These are phyloP conservation scores for Stevia rebaudiana DNA, from an alignment of 140 eudicot species.

Conservation along the genomic window DNA sequence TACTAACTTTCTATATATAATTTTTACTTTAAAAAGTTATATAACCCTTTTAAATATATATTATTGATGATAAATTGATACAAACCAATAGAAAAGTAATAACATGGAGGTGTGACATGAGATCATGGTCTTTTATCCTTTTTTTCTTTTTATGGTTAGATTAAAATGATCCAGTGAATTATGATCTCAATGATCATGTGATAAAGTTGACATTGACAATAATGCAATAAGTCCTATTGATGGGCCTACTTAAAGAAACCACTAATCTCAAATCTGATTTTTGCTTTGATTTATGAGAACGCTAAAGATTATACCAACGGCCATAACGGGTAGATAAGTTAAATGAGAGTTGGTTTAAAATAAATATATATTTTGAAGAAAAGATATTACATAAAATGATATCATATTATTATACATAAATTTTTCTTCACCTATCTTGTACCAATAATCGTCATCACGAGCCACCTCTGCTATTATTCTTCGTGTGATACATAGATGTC, in stretches of 20 bases:
- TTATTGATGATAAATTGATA: not conserved
- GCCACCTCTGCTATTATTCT: too few species aligned
- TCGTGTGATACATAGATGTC: too few species aligned
- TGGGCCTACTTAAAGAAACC: constrained; percentile 14
- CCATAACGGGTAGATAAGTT: not conserved
- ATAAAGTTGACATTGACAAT: constrained; percentile 8
- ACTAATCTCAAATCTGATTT: constrained; percentile 15
- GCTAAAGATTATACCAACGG: not conserved
- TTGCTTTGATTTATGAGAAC: not conserved
- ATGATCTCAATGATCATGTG: constrained; percentile 9
- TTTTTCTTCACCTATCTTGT: too few species aligned
- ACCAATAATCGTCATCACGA: too few species aligned
- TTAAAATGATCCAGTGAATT: constrained; percentile 6
- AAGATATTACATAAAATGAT: too few species aligned
- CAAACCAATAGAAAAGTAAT: not conserved
- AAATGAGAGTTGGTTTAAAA: not conserved
- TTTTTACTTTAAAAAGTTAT: too few species aligned
- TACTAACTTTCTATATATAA: not conserved
- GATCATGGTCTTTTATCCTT: not conserved
- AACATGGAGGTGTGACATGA: not conserved
- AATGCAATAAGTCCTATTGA: not conserved
- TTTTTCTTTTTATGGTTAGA: constrained; percentile 1
- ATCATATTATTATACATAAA: too few species aligned
- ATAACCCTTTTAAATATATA: not conserved
- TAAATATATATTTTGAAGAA: too few species aligned